A percentile compares a stretch with the other conserved stretches of the same genome.
Conservation (phyloP, 352 stramenopile species). For the Globisporangium alternatum region DNA sequence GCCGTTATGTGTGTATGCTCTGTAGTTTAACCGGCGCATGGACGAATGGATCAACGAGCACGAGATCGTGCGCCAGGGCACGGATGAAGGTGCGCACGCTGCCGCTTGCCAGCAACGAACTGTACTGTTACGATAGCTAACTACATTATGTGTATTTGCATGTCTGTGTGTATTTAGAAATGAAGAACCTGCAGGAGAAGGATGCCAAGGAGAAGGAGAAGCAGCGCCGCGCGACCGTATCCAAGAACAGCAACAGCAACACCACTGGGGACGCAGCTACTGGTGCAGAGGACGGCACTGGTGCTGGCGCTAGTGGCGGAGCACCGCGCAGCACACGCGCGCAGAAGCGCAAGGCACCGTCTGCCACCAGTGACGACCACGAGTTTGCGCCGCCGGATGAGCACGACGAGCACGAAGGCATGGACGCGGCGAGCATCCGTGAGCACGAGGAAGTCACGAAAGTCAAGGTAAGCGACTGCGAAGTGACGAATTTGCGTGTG, state of each 20-base stretch:
- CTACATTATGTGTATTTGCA: background rate
- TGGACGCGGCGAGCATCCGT: constrained; percentile 95
- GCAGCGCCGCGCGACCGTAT: constrained; percentile 24
- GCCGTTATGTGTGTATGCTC: background rate
- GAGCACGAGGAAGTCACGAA: constrained; percentile 99
- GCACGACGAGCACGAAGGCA: constrained; percentile 97
- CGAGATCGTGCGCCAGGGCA: constrained; percentile 73
- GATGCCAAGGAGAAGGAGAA: constrained; percentile 73
- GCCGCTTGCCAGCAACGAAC: background rate
- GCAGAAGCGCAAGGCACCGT: constrained; percentile 68
- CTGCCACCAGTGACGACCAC: constrained; percentile 34
- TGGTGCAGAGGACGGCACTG: constrained; percentile 21
- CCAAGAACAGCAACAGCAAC: constrained; percentile 23
- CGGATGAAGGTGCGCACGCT: constrained; percentile 41
- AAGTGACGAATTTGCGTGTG: background rate
- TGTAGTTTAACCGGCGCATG: constrained; percentile 85
- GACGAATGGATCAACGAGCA: constrained; percentile 86
- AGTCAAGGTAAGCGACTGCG: constrained; percentile 67
- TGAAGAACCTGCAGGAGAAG: constrained; percentile 68
- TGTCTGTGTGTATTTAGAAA: constrained; percentile 27
- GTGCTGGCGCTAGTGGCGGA: background rate
- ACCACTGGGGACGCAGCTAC: constrained; percentile 4
- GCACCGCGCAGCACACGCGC: constrained; percentile 42
- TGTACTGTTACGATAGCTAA: background rate
- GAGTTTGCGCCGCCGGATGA: constrained; percentile 88